phyloP scores from a whole-genome alignment of 139 green algal genomes.

The Tetratostichococcus sp. region DNA sequence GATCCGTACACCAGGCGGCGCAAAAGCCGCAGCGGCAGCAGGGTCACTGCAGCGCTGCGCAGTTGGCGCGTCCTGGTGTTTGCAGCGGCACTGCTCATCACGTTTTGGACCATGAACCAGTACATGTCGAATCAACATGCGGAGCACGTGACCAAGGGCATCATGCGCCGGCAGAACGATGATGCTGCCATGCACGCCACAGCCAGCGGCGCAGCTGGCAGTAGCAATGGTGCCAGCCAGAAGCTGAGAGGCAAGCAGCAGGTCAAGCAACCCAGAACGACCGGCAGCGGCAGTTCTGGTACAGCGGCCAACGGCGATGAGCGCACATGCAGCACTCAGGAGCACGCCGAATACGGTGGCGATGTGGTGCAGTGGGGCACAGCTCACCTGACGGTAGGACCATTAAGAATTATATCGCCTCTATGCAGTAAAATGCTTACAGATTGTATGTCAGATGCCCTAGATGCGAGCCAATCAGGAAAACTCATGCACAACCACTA shows the following conservation, averaged over 20 bases:
- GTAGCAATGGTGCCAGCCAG: background rate
- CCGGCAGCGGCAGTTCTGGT: background rate
- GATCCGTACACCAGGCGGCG: background rate
- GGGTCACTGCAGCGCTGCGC: no score
- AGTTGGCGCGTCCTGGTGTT: background rate
- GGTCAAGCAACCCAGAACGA: background rate
- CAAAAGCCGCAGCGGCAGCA: background rate
- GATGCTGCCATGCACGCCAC: background rate
- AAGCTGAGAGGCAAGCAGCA: background rate
- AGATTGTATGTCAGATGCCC: no score
- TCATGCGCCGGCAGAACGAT: background rate
- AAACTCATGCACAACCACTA: no score
- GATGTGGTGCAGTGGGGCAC: background rate
- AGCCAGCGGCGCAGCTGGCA: background rate
- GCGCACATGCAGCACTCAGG: background rate
- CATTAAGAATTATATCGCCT: background rate
- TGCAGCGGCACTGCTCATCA: background rate
- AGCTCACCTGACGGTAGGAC: background rate
- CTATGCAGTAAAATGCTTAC: no score
- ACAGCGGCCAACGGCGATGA: background rate
- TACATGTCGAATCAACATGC: background rate
- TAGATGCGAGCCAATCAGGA: no score
- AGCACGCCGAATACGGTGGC: background rate
- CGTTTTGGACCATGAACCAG: background rate
- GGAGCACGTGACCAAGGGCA: background rate